These are phyloP conservation scores for Aspergillus persii DNA, from an alignment of 2,329 filamentous ascomycete genomes.

Conservation along the genomic window DNA sequence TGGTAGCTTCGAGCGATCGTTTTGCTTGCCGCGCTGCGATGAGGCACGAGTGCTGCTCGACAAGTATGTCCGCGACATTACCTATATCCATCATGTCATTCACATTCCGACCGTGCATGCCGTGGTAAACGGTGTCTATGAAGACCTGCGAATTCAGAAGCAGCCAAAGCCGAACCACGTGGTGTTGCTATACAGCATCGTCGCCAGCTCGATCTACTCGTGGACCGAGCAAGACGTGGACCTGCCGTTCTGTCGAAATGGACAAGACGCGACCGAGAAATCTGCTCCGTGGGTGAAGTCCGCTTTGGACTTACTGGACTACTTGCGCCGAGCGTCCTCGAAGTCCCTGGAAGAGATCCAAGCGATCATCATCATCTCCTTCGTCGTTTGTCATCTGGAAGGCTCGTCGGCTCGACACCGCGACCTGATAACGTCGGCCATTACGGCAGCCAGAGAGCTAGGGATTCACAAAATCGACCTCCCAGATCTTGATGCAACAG, in stretches of 20 bases:
- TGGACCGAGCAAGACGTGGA: constrained; percentile 27
- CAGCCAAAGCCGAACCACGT: constrained; percentile 26
- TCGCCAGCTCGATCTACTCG: constrained; percentile 31
- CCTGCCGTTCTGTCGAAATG: neutral
- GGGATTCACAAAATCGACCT: constrained; percentile 21
- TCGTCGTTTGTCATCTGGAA: constrained; percentile 33
- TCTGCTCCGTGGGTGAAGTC: constrained; percentile 15
- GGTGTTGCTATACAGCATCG: constrained; percentile 31
- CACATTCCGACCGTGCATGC: constrained; percentile 29
- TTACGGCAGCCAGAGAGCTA: constrained; percentile 24
- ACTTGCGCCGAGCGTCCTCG: constrained; percentile 21
- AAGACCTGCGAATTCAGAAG: constrained; percentile 16
- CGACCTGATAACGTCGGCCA: constrained; percentile 29
- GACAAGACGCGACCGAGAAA: neutral
- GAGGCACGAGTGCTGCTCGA: constrained; percentile 34
- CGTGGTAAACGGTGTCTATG: constrained; percentile 30
- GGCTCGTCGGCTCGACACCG: constrained; percentile 35
- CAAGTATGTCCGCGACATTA: constrained; percentile 32
- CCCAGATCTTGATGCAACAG: constrained; percentile 4
- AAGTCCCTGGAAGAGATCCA: constrained; percentile 38
- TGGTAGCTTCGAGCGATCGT: neutral
- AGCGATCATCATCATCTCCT: constrained; percentile 34
- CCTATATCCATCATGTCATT: constrained; percentile 35
- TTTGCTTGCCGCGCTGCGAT: constrained; percentile 34
- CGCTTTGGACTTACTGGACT: constrained; percentile 33